These are phyloP conservation scores for Schwanniomyces pseudopolymorphus DNA, from an alignment of 805 yeast species.

Conservation along the genomic window DNA sequence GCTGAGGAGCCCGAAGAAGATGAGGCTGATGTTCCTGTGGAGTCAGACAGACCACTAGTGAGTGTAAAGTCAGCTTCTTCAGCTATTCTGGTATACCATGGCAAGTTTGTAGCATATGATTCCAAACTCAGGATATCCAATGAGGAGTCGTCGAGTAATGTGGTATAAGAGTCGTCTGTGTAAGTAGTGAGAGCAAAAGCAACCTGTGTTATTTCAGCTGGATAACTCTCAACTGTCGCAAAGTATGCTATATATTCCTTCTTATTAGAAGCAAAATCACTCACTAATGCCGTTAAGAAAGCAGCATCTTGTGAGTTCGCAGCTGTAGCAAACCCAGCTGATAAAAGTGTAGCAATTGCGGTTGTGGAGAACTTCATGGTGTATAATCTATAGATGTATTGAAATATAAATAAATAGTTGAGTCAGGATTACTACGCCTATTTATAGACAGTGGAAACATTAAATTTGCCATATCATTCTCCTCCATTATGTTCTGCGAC, in stretches of 20 bases:
- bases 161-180: conserved; percentile 38
- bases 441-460: neutral
- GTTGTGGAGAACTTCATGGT: conserved; percentile 19
- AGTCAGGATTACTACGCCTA: neutral
- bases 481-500: neutral
- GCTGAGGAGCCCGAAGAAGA: conserved; percentile 1
- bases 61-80: conserved; percentile 8
- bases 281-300: conserved; percentile 37
- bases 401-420: neutral
- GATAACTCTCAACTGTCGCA: neutral
- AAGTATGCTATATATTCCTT: conserved; percentile 19
- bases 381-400: neutral
- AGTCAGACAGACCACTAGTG: conserved; percentile 4
- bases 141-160: conserved; percentile 27
- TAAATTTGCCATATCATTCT: neutral
- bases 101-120: conserved; percentile 34
- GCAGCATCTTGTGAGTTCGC: conserved; percentile 20
- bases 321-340: conserved; percentile 18
- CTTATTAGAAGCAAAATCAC: conserved; percentile 27
- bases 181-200: conserved; percentile 24
- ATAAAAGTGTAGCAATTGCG: conserved; percentile 11
- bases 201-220: neutral
- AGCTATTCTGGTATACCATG: conserved; percentile 34
- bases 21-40: conserved; percentile 2
- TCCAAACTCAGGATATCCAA: conserved; percentile 23